Conservation (phyloP, 768 basidiomycete genomes). For the Leucosporidium yakuticum region DNA sequence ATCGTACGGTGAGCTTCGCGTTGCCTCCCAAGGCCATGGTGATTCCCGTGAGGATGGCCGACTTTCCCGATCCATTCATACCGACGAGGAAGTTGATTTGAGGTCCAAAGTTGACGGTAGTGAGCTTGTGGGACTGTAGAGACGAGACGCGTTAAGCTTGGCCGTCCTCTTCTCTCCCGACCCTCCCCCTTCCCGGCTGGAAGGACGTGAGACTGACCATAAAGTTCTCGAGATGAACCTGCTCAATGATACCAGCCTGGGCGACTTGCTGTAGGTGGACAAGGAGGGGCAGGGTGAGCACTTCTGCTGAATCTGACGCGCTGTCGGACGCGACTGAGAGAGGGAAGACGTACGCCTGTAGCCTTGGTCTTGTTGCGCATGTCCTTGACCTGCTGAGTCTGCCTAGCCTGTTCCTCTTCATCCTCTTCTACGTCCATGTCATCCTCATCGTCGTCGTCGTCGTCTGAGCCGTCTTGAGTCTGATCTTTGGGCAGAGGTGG, state of each 20-base stretch:
- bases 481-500: neutral
- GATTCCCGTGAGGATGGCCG: conserved; percentile 64
- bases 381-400: neutral
- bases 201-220: conserved; percentile 13
- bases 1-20: conserved; percentile 80
- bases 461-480: neutral
- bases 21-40: conserved; percentile 92
- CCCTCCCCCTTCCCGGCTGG: neutral
- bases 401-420: conserved; percentile 41
- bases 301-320: neutral
- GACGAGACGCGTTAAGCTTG: neutral
- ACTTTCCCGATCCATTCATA: conserved; percentile 41
- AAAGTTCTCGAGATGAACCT: conserved; percentile 52
- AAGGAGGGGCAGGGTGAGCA: too few relatives aligned
- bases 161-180: too few relatives aligned
- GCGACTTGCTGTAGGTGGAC: conserved; percentile 57
- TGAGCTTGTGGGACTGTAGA: conserved; percentile 22
- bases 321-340: neutral
- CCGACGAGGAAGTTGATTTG: conserved; percentile 98
- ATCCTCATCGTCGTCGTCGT: conserved; percentile 34
- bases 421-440: conserved; percentile 41
- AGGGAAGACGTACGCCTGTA: neutral
- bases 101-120: conserved; percentile 77
- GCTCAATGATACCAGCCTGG: conserved; percentile 79
- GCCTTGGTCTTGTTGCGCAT: neutral